A percentile compares a stretch with the other conserved stretches of the same genome.
These are phyloP conservation scores for Xylaria sp. DNA, from an alignment of 2,329 filamentous ascomycete species.

Conservation along the genomic window DNA sequence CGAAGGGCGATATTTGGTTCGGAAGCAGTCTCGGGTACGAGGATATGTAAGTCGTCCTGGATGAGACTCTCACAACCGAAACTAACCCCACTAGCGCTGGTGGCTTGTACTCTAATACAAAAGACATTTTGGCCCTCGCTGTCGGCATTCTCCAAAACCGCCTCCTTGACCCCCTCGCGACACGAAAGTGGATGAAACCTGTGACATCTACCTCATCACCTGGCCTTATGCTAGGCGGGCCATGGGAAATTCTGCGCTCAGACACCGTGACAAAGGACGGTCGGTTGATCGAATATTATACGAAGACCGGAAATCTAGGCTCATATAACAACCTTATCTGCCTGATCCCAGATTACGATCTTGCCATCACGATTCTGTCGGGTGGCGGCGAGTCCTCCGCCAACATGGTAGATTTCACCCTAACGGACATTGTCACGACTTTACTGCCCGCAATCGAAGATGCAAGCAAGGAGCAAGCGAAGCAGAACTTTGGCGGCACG, in stretches of 20 bases:
- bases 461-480: conserved; percentile 47
- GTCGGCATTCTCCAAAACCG: conserved; percentile 36
- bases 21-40: conserved; percentile 37
- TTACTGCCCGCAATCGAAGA: conserved; percentile 51
- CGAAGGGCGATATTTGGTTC: conserved; percentile 34
- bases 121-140: conserved; percentile 37
- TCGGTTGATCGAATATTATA: conserved; percentile 43
- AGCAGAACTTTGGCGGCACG: conserved; percentile 42
- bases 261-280: conserved; percentile 39
- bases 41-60: conserved; percentile 31
- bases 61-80: background rate
- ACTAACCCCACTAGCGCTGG: conserved; percentile 28
- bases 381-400: conserved; percentile 34
- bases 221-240: conserved; percentile 41
- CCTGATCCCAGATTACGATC: conserved; percentile 43
- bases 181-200: conserved; percentile 41
- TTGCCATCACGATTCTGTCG: conserved; percentile 40
- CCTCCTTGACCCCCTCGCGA: conserved; percentile 32
- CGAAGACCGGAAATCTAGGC: conserved; percentile 42
- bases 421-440: conserved; percentile 40
- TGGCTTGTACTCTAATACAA: conserved; percentile 40
- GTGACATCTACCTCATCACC: conserved; percentile 37
- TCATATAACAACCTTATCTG: conserved; percentile 41
- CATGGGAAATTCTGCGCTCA: conserved; percentile 45
- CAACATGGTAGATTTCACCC: conserved; percentile 30